phyloP scores from a whole-genome alignment of 768 basidiomycete species.

The Daedaleopsis sinensis region DNA sequence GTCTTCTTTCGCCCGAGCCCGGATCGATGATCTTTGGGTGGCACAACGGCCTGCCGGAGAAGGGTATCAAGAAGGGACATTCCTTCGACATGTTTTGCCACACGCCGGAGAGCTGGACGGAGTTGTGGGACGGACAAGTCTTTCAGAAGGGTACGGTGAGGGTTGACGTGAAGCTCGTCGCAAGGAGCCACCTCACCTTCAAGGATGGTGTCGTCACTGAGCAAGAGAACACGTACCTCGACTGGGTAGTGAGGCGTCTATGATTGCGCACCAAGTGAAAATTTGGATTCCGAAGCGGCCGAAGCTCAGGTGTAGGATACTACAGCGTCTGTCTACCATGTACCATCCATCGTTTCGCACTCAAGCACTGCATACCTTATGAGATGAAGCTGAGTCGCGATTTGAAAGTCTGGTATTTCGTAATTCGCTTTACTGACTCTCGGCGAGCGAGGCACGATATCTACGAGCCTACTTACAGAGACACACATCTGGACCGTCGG shows the following conservation, averaged over 20 bases:
- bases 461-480: no score
- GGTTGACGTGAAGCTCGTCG: conserved; percentile 25
- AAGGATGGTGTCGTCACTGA: not conserved
- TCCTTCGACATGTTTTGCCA: conserved; percentile 37
- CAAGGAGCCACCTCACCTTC: not conserved
- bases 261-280: not conserved
- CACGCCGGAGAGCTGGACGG: conserved; percentile 39
- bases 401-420: no score
- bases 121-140: conserved; percentile 40
- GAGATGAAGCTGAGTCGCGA: no score
- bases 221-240: conserved; percentile 35
- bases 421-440: no score
- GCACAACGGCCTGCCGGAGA: conserved; percentile 38
- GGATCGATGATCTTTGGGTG: conserved; percentile 51
- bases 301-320: not conserved
- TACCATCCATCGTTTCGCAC: no score
- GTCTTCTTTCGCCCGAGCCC: conserved; percentile 42
- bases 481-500: no score
- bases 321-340: no score
- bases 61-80: conserved; percentile 28
- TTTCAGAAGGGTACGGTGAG: conserved; percentile 39
- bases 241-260: conserved; percentile 1
- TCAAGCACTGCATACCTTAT: no score
- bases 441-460: no score
- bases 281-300: not conserved